Base-by-base conservation (phyloP, 2,329 filamentous ascomycete species). In the Exophiala sideris region DNA sequence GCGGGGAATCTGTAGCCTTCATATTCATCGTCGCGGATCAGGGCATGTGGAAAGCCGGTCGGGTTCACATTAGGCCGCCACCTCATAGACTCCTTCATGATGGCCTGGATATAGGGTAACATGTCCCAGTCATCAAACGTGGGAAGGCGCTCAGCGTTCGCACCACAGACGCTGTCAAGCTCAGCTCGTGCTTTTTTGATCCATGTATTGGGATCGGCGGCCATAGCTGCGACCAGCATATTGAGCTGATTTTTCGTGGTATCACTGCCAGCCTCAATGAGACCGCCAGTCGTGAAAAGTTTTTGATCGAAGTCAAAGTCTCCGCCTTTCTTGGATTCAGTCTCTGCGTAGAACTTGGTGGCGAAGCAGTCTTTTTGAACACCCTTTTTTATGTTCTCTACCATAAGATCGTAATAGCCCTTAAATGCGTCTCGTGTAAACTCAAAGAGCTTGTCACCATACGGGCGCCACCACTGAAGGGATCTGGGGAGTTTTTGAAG, bases 1-100 rank as follows among this genome's bases (percentile, higher is more conserved):
- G 71, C 68, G 2, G 78, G 77, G 18, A 81, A 77, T 7, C 70
- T 64, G 59, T 75, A 79, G 11, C 75, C 76, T 41, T 72, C 70
- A 60, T 77, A 57, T 12, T 49, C 41, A 32, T 54, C 50, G 24
- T 57, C 50, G 18, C 54, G 64, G 62, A 21, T 67, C 38, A 51
- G 54, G 5, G 34, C 21, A 10, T 11, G 35, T 2, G 50, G 77
- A 1, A 73, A 70, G 0, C 73, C 76, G 0, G 75, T 40, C 18
- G 36, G 34, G 4, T 66, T 61, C 16, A 64, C 64, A 14, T 47
- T 48, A 1, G 64, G 65, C 34, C 72, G 70, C 70, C 66, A 73
- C 54, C 66, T 68, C 45, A 67, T 59, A 20, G 63, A 53, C 59
- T 67, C 69, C 20, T 66, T 66, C 36, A 66, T 57, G 8, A 67